A percentile compares a stretch with the other conserved stretches of the same genome.
These are phyloP conservation scores for Boletellus ananiceps DNA, from an alignment of 768 basidiomycete species.

Conservation along the genomic window DNA sequence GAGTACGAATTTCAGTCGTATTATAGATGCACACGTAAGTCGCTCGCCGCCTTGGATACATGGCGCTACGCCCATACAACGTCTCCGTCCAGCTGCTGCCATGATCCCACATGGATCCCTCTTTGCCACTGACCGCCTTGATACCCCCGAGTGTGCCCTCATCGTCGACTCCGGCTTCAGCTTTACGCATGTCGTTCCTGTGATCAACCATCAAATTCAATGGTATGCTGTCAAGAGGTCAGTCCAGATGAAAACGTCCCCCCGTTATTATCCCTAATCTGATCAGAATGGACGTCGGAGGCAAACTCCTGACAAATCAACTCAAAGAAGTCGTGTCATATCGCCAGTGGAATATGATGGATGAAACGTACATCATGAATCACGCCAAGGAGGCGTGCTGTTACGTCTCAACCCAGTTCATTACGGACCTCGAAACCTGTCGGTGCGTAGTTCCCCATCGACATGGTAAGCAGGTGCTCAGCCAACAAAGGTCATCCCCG, in stretches of 20 bases:
- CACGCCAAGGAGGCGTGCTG: conserved; percentile 88
- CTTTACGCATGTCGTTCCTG: conserved; percentile 87
- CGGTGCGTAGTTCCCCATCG: conserved; percentile 50
- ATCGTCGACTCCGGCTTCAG: conserved; percentile 92
- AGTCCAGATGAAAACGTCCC: conserved; percentile 12
- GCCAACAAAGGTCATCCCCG: conserved; percentile 43
- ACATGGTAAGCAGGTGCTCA: conserved; percentile 16
- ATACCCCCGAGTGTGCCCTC: conserved; percentile 72
- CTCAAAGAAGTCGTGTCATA: conserved; percentile 91
- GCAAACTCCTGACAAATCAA: conserved; percentile 93
- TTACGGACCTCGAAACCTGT: conserved; percentile 68
- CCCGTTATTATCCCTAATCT: conserved; percentile 14
- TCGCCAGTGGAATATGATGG: conserved; percentile 98
- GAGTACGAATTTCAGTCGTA: conserved; percentile 92
- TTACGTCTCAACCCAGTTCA: conserved; percentile 74
- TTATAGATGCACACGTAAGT: conserved; percentile 76
- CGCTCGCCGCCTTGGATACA: conserved; percentile 15
- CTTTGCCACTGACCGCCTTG: conserved; percentile 47
- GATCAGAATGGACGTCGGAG: conserved; percentile 86
- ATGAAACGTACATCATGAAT: conserved; percentile 92
- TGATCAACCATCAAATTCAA: conserved; percentile 67
- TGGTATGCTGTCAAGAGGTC: conserved; percentile 84
- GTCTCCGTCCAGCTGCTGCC: conserved; percentile 59
- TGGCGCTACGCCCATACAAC: conserved; percentile 17
- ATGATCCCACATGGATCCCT: conserved; percentile 70